Base-by-base conservation (phyloP, 805 yeast genomes). In the Lipomyces oligophaga region DNA sequence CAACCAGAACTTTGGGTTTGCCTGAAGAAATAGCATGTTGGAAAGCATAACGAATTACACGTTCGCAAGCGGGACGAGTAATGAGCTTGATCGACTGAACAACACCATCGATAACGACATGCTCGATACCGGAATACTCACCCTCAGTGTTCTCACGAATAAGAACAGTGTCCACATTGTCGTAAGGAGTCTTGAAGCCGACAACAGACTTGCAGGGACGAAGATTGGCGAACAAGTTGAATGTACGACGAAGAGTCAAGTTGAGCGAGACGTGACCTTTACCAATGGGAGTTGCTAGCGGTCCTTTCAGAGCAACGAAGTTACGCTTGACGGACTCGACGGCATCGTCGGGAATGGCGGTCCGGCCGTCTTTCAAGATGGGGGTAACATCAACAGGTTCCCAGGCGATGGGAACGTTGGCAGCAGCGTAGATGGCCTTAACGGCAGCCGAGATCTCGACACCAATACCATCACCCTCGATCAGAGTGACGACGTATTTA, bases 141-240 rank as follows among this genome's bases (percentile, higher is more conserved):
- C 96, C 97, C 75, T 90, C 97, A 60, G 97, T 90, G 78, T 93
- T 93, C 73, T 93, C 98, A 78, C 98, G 88, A 69, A 93, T 89
- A 63, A 93, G 76, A 30, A 90, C 96, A 56, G 96, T 83, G 73
- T 93, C 94, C 57, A 93, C 97, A 67, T 85, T 77, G 59, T 74
- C 75, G 72, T 84, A 85, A 40, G 90, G 95, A 52, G 97, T 93
- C 70, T 88, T 78, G 80, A 79, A 89, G 65, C 98, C 98, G 54
- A 78, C 84, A 59, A 93, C 79, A 51, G 95, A 84, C 72, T 85
- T 85, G 70, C 97, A 93, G 45, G 97, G 97, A 75, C 97, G 85
- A 47, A 93, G 95, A 70, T 90, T 90, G 65, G 99, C 99, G 61
- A 88, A 93, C 61, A 93, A 76, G 72, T 84, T 82, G 75, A 93